A percentile compares a stretch with the other conserved stretches of the same genome.
Conservation (phyloP, 352 stramenopile genomes). For the Pythium aquatile region DNA sequence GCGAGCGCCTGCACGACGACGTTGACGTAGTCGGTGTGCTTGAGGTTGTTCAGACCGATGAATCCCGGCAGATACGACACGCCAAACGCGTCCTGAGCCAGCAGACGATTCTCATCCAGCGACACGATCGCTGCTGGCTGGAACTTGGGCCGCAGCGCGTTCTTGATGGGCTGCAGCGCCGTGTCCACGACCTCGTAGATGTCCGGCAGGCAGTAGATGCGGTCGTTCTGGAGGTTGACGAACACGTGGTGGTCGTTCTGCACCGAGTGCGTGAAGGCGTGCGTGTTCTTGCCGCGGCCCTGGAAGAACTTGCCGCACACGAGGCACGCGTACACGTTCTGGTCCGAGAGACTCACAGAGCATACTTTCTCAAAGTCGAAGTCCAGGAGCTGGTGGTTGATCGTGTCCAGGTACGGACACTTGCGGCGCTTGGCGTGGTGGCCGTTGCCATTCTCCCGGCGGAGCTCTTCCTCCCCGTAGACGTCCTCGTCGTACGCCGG, state of each 20-base stretch:
- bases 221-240: conserved; percentile 94
- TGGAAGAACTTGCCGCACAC: conserved; percentile 99
- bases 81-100: conserved; percentile 95
- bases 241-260: conserved; percentile 97
- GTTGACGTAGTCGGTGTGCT: conserved; percentile 98
- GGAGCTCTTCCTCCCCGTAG: conserved; percentile 9
- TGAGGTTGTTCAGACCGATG: conserved; percentile 97
- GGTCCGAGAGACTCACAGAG: conserved; percentile 94
- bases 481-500: conserved; percentile 19
- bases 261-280: conserved; percentile 97
- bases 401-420: conserved; percentile 98
- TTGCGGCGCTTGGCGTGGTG: conserved; percentile 69
- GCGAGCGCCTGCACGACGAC: conserved; percentile 95
- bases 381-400: conserved; percentile 97
- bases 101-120: conserved; percentile 90
- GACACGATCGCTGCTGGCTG: conserved; percentile 68
- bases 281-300: conserved; percentile 89
- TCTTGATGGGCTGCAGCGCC: conserved; percentile 94
- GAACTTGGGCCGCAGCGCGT: conserved; percentile 93
- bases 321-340: conserved; percentile 98
- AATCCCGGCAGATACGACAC: conserved; percentile 97
- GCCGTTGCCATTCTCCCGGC: conserved; percentile 9
- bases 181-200: conserved; percentile 98
- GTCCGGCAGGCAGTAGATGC: conserved; percentile 97
- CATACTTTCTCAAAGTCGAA: conserved; percentile 99